These are phyloP conservation scores for Sisymbrium altissimum DNA, from an alignment of 345 rosid genomes.

Conservation along the genomic window DNA sequence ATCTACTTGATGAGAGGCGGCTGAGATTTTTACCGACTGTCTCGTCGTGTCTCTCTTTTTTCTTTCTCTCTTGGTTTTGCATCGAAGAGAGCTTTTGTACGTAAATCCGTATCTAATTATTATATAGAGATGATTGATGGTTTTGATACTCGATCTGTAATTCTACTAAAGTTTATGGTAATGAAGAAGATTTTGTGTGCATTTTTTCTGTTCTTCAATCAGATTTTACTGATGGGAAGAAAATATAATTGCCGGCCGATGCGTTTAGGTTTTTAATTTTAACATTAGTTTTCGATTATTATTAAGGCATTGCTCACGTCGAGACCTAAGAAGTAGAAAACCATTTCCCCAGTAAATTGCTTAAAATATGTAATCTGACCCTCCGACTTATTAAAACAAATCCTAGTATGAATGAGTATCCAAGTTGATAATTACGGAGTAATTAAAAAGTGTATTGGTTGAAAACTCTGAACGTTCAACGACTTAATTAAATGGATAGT, in stretches of 20 bases:
- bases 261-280: background rate
- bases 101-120: constrained; percentile 12
- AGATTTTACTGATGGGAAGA: background rate
- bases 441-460: background rate
- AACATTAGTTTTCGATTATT: background rate
- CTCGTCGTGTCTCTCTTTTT: constrained; percentile 4
- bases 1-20: background rate
- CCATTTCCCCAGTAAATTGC: background rate
- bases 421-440: constrained; percentile 6
- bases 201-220: background rate
- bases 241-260: background rate
- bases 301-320: constrained; percentile 15
- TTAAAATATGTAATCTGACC: background rate
- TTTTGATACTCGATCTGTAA: background rate
- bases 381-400: background rate
- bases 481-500: background rate
- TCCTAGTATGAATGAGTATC: background rate
- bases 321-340: background rate
- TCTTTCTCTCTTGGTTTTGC: background rate
- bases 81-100: constrained; percentile 13
- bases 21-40: constrained; percentile 21
- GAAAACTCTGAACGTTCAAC: background rate
- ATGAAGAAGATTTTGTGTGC: background rate
- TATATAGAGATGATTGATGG: constrained; percentile 16
- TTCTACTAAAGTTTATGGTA: background rate